Evolutionary conservation across 352 stramenopile genomes (phyloP).

Genomic region (Globisporangium cystogenes): DNA sequence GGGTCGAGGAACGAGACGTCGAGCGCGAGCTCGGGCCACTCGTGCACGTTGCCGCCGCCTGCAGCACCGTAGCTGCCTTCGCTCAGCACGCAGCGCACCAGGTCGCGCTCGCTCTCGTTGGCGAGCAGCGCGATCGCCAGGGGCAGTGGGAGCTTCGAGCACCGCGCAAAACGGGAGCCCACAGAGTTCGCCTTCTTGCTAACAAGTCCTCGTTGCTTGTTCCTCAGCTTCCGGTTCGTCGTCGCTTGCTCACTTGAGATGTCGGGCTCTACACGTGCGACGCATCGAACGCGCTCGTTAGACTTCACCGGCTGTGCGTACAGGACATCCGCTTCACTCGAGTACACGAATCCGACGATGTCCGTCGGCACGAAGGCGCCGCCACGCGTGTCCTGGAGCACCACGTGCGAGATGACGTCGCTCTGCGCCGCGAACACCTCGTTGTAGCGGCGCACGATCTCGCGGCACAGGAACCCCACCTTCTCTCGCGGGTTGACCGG

Average conservation of each 20-base stretch:
- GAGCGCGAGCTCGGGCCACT: constrained; percentile 58
- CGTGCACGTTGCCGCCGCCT: constrained; percentile 12
- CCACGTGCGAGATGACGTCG: constrained; percentile 27
- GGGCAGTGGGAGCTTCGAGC: constrained; percentile 51
- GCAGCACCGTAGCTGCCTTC: constrained; percentile 13
- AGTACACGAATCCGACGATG: constrained; percentile 31
- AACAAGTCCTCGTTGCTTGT: not conserved
- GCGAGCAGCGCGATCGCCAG: constrained; percentile 52
- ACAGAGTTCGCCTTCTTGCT: not conserved
- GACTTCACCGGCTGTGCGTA: constrained; percentile 17
- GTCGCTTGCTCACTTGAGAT: no score
- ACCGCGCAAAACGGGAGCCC: constrained; percentile 16
- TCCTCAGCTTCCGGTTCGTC: not conserved
- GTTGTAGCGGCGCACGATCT: constrained; percentile 60
- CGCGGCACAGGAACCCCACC: constrained; percentile 34
- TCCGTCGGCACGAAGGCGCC: constrained; percentile 45
- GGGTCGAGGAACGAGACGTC: constrained; percentile 50
- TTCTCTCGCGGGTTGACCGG: constrained; percentile 47
- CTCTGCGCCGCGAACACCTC: constrained; percentile 32
- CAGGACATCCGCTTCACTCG: constrained; percentile 18
- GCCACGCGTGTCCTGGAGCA: constrained; percentile 51
- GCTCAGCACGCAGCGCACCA: constrained; percentile 31
- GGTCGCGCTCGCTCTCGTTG: constrained; percentile 55
- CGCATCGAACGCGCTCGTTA: constrained; percentile 14
- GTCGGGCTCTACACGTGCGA: constrained; percentile 14